Conservation (phyloP, 1,284 basidiomycete species). For the Boletus smithii region DNA sequence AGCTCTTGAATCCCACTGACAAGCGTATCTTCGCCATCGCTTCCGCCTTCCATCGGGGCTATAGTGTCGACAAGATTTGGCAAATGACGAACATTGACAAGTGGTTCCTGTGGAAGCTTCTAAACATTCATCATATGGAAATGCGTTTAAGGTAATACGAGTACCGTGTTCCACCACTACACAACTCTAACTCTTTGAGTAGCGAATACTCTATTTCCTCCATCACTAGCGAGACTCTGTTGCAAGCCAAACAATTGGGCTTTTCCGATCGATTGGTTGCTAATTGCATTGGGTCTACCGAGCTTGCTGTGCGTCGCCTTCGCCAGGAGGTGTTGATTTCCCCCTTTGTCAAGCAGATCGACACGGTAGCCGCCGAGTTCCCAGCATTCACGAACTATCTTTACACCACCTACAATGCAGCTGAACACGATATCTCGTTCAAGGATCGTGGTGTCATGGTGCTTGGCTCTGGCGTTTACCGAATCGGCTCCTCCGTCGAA, state of each 20-base stretch:
- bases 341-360: conserved; percentile 98
- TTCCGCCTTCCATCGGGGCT: conserved; percentile 84
- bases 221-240: conserved; percentile 66
- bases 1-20: conserved; percentile 86
- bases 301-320: conserved; percentile 83
- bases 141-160: conserved; percentile 60
- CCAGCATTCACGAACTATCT: conserved; percentile 98
- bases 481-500: conserved; percentile 98
- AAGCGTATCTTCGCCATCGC: conserved; percentile 92
- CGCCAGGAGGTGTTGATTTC: conserved; percentile 82
- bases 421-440: conserved; percentile 89
- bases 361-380: conserved; percentile 98
- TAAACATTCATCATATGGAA: conserved; percentile 82
- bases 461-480: conserved; percentile 96
- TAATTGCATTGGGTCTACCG: conserved; percentile 76
- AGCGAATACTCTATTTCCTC: conserved; percentile 70
- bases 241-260: conserved; percentile 90
- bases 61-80: conserved; percentile 94
- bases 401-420: conserved; percentile 96
- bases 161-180: not conserved
- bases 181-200: conserved; percentile 7
- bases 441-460: conserved; percentile 95
- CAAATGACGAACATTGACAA: conserved; percentile 96
- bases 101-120: conserved; percentile 93
- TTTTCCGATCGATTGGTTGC: conserved; percentile 95